phyloP scores from a whole-genome alignment of 179 eudicot species.

The Beta corolliflora region DNA sequence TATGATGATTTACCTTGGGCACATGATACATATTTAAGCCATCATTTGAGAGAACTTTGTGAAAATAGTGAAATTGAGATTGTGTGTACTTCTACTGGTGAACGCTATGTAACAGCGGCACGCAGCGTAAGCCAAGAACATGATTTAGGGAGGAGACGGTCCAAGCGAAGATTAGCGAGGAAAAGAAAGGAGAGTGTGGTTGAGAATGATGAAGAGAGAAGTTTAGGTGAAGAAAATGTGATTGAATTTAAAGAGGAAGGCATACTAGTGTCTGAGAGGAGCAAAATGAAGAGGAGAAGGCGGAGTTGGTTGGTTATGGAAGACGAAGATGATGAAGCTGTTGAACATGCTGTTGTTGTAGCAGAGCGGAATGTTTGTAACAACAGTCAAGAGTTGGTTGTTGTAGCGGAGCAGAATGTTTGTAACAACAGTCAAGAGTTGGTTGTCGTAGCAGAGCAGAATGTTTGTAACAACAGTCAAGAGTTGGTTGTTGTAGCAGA shows the following conservation, averaged over 20 bases:
- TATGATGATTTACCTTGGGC: constrained; percentile 71
- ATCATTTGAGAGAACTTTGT: constrained; percentile 57
- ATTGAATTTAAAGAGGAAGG: constrained; percentile 20
- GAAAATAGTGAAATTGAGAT: constrained; percentile 35
- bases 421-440: background rate
- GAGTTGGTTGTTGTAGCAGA: background rate
- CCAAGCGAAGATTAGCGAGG: constrained; percentile 12
- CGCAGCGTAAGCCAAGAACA: background rate
- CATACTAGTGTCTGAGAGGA: background rate
- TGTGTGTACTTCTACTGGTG: constrained; percentile 14
- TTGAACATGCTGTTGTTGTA: background rate
- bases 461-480: background rate
- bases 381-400: background rate
- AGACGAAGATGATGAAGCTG: constrained; percentile 18
- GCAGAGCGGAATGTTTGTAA: constrained; percentile 15
- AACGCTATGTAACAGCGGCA: constrained; percentile 18
- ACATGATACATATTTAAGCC: constrained; percentile 50
- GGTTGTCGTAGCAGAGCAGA: constrained; percentile 3
- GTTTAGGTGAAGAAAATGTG: constrained; percentile 8
- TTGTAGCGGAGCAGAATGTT: constrained; percentile 11
- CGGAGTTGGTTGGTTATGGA: constrained; percentile 6
- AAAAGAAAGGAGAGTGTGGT: constrained; percentile 2
- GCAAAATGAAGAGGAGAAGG: constrained; percentile 8
- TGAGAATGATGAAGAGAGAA: constrained; percentile 8
- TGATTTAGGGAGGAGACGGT: background rate